Conservation (phyloP, 257 asterid species). For the Paulownia fortunei region DNA sequence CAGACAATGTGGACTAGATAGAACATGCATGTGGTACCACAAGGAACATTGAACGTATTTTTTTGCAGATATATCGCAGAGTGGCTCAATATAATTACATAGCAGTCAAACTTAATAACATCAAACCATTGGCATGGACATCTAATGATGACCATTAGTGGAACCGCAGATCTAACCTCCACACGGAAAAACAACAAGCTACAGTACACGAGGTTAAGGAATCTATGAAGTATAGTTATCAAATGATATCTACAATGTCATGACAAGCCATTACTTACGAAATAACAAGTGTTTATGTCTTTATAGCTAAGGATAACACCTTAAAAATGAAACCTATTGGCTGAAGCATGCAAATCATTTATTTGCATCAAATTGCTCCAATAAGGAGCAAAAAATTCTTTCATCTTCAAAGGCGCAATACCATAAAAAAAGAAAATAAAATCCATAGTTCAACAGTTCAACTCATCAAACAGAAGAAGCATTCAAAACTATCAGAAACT, state of each 20-base stretch:
- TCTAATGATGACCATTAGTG: too few species aligned
- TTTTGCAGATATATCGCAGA: too few species aligned
- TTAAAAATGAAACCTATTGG: background rate
- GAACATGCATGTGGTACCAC: too few species aligned
- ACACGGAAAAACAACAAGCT: background rate
- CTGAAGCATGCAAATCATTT: background rate
- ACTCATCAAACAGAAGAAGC: slow-evolving; percentile 6
- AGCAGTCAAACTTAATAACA: too few species aligned
- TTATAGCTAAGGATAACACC: too few species aligned
- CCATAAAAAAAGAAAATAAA: background rate
- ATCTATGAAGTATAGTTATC: too few species aligned
- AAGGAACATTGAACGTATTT: too few species aligned
- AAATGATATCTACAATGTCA: background rate
- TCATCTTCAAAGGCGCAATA: background rate
- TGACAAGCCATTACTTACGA: background rate
- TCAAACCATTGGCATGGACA: too few species aligned
- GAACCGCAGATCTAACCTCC: too few species aligned
- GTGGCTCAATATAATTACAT: too few species aligned
- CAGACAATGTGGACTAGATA: too few species aligned
- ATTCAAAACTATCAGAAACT: background rate
- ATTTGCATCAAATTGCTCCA: slow-evolving; percentile 25
- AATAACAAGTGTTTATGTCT: background rate
- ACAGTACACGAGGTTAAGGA: too few species aligned
- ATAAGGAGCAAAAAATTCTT: background rate
- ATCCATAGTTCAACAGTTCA: background rate